A percentile compares a stretch with the other conserved stretches of the same genome.
phyloP scores from a whole-genome alignment of 176 grass and related monocot genomes.

The Calamus simplicifolius region DNA sequence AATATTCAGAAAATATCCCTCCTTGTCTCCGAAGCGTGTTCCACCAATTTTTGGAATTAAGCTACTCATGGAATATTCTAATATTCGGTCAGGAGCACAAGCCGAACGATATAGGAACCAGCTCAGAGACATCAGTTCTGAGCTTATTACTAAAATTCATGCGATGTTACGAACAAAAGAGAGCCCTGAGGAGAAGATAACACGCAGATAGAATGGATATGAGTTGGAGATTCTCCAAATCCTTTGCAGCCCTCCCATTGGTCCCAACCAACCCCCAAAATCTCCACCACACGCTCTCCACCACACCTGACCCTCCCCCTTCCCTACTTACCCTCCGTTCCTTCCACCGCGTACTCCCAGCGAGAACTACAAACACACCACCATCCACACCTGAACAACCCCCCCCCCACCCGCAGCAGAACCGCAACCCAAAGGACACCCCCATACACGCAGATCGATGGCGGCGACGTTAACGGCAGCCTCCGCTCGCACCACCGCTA shows the following conservation, averaged over 20 bases:
- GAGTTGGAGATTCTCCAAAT: constrained; percentile 44
- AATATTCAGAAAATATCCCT: too few species aligned
- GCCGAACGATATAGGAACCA: too few species aligned
- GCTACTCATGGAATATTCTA: too few species aligned
- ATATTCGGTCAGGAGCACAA: too few species aligned
- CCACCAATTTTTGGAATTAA: too few species aligned
- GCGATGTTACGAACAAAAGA: too few species aligned
- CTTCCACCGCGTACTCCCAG: too few species aligned
- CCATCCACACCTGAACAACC: background rate
- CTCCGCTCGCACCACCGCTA: constrained; percentile 34
- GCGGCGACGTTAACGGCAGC: constrained; percentile 57
- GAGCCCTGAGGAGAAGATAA: constrained; percentile 11
- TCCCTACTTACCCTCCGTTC: background rate
- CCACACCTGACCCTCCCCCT: background rate
- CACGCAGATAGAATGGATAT: constrained; percentile 25
- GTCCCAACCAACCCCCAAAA: constrained; percentile 57
- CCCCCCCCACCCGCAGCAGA: constrained; percentile 6
- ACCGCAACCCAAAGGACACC: background rate
- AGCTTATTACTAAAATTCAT: too few species aligned
- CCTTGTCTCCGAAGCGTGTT: too few species aligned
- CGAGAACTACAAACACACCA: background rate
- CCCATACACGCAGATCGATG: constrained; percentile 26
- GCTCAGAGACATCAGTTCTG: too few species aligned
- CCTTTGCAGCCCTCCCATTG: constrained; percentile 39
- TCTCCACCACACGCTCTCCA: constrained; percentile 35